Percentiles rank a stretch among this genome's conserved stretches.
phyloP scores from a whole-genome alignment of 2,329 filamentous ascomycete species.

The Aspergillus thermomutatus region DNA sequence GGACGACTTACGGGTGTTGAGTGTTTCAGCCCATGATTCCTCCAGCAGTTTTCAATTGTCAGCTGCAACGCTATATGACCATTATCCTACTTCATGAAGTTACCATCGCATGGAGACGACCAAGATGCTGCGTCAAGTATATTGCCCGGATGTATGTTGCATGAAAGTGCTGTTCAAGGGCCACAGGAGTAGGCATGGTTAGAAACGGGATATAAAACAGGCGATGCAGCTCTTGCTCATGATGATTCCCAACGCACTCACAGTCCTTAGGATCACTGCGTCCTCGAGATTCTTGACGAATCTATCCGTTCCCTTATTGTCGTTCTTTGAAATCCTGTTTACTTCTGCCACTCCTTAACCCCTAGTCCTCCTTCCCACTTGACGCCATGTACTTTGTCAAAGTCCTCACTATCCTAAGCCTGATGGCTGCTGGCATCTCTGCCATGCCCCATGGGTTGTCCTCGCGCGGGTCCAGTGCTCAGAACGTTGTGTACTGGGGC shows the following conservation, averaged over 20 bases:
- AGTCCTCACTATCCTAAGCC: background rate
- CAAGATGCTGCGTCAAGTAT: background rate
- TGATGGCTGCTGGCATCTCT: background rate
- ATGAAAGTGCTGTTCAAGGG: background rate
- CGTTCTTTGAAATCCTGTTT: background rate
- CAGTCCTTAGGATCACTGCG: background rate
- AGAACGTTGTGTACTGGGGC: constrained; percentile 36
- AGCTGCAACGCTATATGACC: background rate
- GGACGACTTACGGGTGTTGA: background rate
- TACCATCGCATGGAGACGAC: background rate
- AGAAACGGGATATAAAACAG: background rate
- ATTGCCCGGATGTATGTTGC: background rate
- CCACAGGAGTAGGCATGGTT: background rate
- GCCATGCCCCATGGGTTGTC: background rate
- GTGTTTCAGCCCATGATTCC: background rate
- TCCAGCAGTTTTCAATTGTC: background rate
- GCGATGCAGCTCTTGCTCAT: background rate
- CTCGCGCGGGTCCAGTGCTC: constrained; percentile 1
- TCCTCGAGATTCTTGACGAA: background rate
- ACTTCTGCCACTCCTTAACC: background rate
- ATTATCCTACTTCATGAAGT: background rate
- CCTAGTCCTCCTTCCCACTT: background rate
- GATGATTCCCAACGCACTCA: background rate
- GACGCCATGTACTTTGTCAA: background rate
- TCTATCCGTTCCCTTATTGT: background rate